Conservation (phyloP, 108 stramenopile species). For the Seminavis robusta region DNA sequence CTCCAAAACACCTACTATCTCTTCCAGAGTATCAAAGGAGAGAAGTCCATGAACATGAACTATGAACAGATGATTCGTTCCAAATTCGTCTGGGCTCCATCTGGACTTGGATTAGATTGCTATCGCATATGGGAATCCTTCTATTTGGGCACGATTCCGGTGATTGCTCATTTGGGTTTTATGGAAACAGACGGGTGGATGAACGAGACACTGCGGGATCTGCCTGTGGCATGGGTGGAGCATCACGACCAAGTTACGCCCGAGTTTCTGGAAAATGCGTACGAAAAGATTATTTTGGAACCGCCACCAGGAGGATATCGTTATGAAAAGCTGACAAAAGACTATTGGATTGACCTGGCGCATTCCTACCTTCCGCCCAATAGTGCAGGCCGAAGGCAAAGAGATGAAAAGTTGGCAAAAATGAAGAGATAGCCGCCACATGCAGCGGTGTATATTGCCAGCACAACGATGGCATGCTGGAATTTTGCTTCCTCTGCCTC, state of each 20-base stretch:
- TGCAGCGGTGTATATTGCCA: no score
- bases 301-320: constrained; percentile 15
- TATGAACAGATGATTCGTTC: constrained; percentile 14
- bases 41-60: no score
- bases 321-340: constrained; percentile 41
- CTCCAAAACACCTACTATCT: no score
- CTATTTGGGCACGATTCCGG: constrained; percentile 34
- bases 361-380: no score
- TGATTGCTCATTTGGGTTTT: constrained; percentile 44
- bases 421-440: no score
- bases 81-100: constrained; percentile 49
- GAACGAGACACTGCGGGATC: no score
- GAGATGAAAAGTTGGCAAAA: no score
- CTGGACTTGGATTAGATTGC: constrained; percentile 51
- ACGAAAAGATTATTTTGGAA: constrained; percentile 24
- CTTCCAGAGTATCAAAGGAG: no score
- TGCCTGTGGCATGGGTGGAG: constrained; percentile 48
- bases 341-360: constrained; percentile 49
- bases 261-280: constrained; percentile 28
- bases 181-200: no score
- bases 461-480: no score
- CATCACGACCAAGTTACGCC: constrained; percentile 45
- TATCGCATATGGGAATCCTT: constrained; percentile 53
- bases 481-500: no score
- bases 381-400: no score